Evolutionary conservation across 2,329 filamentous ascomycete species (phyloP), one percentile per base, ranked within the genome.

Genomic region (Alternaria arbusti): DNA sequence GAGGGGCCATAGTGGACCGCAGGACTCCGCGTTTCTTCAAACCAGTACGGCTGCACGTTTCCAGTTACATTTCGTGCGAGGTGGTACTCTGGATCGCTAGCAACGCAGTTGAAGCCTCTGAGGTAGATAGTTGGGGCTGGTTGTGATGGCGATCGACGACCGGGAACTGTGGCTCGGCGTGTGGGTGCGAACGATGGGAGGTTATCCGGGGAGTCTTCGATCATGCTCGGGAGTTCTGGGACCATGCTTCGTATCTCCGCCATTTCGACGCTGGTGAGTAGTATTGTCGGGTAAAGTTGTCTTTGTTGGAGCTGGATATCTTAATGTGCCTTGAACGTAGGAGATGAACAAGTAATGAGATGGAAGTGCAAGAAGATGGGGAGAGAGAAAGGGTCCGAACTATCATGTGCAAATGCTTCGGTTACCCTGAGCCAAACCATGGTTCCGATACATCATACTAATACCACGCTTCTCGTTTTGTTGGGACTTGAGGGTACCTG

Each of bases 21-120:
- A 1, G 17, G 17, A n/a, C 3, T 22, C 5, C 20, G 10, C 2
- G 28, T 12, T 22, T 54, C 54, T 7, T 58, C 47, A 11, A 62
- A 62, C 54, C 59, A 62, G 15, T 62, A 62, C 5, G 59, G 59
- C 11, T 46, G 30, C 1, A n/a, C 3, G 5, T 49, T 36, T 15
- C 46, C 54, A 1, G 59, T 61, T 2, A 13, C 45, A 12, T 15
- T 32, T 20, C 23, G 20, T 26, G 59, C 59, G n/a, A 25, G 20
- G 1, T 9, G 1, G 12, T 61, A 61, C 3, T 61, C 59, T 4
- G 6, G 25, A n/a, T 61, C 54, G 20, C 46, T 20, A 2, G 46
- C 45, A 4, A 26, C 7, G 26, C 59, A 61, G 36, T 40, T 44
- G n/a, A 52, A 61, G 26, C 59, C 59, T 9, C 20, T 45, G 2